phyloP scores from a whole-genome alignment of 129 eudicot species.

The Flaveria trinervia region DNA sequence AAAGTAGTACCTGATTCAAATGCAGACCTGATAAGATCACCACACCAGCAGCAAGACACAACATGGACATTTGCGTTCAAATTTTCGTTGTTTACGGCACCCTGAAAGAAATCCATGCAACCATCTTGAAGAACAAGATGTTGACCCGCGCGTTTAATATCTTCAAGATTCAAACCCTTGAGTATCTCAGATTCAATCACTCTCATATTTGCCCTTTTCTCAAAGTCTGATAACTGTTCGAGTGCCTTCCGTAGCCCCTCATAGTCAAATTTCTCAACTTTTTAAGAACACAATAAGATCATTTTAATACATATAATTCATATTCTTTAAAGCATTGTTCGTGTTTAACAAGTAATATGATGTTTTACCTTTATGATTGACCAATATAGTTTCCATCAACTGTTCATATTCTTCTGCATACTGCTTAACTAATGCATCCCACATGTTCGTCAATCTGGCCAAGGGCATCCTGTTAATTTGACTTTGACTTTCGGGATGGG shows the following conservation, averaged over 20 bases:
- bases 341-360: neutral
- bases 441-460: conserved; percentile 52
- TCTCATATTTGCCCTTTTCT: conserved; percentile 67
- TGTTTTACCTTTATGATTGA: conserved; percentile 45
- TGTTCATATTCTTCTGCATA: conserved; percentile 76
- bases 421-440: conserved; percentile 67
- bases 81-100: conserved; percentile 42
- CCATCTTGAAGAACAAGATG: conserved; percentile 71
- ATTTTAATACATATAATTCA: neutral
- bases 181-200: conserved; percentile 74
- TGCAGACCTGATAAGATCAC: conserved; percentile 75
- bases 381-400: conserved; percentile 58
- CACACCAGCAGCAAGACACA: conserved; percentile 91
- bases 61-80: conserved; percentile 58
- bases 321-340: neutral
- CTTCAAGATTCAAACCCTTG: conserved; percentile 81
- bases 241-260: conserved; percentile 55
- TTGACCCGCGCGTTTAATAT: conserved; percentile 77
- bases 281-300: conserved; percentile 13
- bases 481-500: conserved; percentile 36
- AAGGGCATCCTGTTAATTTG: conserved; percentile 57
- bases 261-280: conserved; percentile 55
- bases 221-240: conserved; percentile 66
- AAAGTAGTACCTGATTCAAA: conserved; percentile 64
- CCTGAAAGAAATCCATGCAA: conserved; percentile 62